phyloP scores from a whole-genome alignment of 805 yeast genomes.

The Ogataea saltuana region DNA sequence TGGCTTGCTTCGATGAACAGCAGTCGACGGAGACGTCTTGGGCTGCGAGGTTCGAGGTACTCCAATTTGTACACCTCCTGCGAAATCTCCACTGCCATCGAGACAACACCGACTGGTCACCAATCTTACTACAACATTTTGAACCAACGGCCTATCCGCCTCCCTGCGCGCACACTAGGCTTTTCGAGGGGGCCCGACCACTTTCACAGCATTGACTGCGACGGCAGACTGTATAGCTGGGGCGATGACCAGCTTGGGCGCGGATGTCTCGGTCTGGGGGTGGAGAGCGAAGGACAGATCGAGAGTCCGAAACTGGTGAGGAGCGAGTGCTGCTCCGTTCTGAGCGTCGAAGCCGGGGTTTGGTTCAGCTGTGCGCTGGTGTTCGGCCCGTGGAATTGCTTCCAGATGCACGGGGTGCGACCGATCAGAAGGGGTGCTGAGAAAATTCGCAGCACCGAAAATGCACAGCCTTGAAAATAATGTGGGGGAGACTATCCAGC shows the following conservation, averaged over 20 bases:
- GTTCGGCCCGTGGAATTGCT: no score
- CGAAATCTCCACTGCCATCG: conserved; percentile 14
- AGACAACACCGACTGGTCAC: not conserved
- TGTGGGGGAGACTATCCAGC: no score
- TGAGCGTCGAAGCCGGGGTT: conserved; percentile 17
- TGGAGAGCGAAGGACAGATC: no score
- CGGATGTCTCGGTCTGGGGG: conserved; percentile 11
- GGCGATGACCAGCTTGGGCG: conserved; percentile 15
- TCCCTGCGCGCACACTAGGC: conserved; percentile 2
- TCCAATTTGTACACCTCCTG: conserved; percentile 16
- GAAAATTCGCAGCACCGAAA: no score
- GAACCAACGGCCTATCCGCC: conserved; percentile 11
- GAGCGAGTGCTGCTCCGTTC: conserved; percentile 1
- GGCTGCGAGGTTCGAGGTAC: not conserved
- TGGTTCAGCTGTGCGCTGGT: conserved; percentile 18
- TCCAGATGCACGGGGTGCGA: no score
- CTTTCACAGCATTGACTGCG: conserved; percentile 10
- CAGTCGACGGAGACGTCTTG: conserved; percentile 3
- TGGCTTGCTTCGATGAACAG: conserved; percentile 17
- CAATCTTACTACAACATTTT: conserved; percentile 11
- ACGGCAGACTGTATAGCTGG: conserved; percentile 14
- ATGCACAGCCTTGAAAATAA: no score
- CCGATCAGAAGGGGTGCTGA: no score
- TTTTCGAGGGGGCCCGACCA: conserved; percentile 16
- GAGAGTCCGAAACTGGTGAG: conserved; percentile 8